Evolutionary conservation across 352 stramenopile genomes (phyloP), one percentile per base, ranked within the genome.

Genomic region (Phytophthora hibernalis): DNA sequence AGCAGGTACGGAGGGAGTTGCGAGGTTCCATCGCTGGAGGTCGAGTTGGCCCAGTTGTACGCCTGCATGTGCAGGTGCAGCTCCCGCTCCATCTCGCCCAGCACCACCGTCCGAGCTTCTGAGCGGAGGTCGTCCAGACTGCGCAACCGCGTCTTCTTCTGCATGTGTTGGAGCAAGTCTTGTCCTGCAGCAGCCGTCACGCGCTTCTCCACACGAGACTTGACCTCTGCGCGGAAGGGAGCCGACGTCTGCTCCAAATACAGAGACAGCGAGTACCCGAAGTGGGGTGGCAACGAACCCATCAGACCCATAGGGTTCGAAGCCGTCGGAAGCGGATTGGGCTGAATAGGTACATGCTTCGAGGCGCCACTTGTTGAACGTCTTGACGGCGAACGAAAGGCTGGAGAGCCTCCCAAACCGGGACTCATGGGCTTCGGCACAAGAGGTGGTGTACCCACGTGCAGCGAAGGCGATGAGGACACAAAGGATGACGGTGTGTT

Each of bases 81-180:
- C 61, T 93, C 83, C 1, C 78, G 77, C 71, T 93, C 85, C 72
- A 93, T 88, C 66, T 93, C 85, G 5, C 74, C 68, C 2, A 91
- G 71, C 24, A 91, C 83, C 22, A 85, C 61, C 0, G 74, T 80
- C n/a, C 85, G 75, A 28, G 85, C 80, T 56, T 93, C 85, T 6
- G 73, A 79, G 2, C 85, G 80, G 10, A 93, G 56, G 40, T 91
- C 77, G 40, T 93, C 85, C 20, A 93, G 61, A 31, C 79, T 91
- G 18, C 85, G 81, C 56, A 93, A 64, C 24, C 85, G 75, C 26
- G 85, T 93, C 72, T 93, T 93, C 74, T 91, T 93, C 53, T 93
- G 85, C 85, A 93, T 93, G 65, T 93, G 85, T 63, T 90, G 82
- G 43, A 93, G 69, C 43, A 93, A 71, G 33, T 93, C 83, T 65